Conservation (phyloP, 805 yeast species). For the Kockiozyma suomiensis region DNA sequence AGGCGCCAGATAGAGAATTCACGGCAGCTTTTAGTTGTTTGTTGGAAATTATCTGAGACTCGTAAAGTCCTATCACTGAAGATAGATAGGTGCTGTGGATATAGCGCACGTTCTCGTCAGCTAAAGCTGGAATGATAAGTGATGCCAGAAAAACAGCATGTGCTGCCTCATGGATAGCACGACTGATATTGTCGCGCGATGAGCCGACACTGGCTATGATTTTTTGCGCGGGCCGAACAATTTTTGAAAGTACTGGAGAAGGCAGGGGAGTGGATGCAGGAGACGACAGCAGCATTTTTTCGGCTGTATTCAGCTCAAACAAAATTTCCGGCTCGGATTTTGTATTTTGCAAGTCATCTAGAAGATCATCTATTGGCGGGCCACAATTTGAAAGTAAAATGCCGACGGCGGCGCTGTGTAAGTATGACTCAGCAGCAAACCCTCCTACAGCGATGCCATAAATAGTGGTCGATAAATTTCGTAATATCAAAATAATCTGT, state of each 20-base stretch:
- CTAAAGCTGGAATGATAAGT: slow-evolving; percentile 19
- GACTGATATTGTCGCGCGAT: not conserved
- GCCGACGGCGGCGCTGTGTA: slow-evolving; percentile 27
- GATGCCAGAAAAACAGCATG: slow-evolving; percentile 35
- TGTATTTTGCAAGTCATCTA: slow-evolving; percentile 1
- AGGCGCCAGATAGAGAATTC: slow-evolving; percentile 10
- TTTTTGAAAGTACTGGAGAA: not conserved
- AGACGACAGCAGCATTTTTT: slow-evolving; percentile 20
- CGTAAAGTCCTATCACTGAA: slow-evolving; percentile 3
- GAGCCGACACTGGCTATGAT: not conserved
- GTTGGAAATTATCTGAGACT: slow-evolving; percentile 8
- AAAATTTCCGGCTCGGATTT: slow-evolving; percentile 9
- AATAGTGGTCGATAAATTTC: slow-evolving; percentile 18
- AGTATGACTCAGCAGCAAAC: slow-evolving; percentile 22
- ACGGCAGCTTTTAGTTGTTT: slow-evolving; percentile 20
- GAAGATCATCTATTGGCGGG: not conserved
- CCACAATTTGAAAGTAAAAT: slow-evolving; percentile 1
- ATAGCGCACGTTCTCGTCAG: slow-evolving; percentile 13
- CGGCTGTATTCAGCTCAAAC: slow-evolving; percentile 25
- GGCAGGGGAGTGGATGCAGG: slow-evolving; percentile 10
- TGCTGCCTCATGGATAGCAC: slow-evolving; percentile 29
- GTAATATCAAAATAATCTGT: slow-evolving; percentile 1
- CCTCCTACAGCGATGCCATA: slow-evolving; percentile 21
- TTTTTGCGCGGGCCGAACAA: slow-evolving; percentile 9
- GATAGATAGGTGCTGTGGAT: slow-evolving; percentile 13